phyloP scores from a whole-genome alignment of 108 stramenopile species.

The Stephanodiscus minutulus region DNA sequence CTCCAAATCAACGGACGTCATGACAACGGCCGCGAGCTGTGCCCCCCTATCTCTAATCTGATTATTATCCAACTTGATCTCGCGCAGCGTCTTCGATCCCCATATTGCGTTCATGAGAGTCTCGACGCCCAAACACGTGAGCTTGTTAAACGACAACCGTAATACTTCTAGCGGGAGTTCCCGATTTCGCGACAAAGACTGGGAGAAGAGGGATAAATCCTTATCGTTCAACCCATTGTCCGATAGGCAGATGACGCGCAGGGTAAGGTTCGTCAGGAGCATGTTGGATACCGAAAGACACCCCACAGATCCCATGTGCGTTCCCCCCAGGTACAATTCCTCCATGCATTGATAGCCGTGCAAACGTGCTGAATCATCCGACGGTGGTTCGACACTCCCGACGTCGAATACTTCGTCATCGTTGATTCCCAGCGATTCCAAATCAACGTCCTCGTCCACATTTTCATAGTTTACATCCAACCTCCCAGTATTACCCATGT shows the following conservation, averaged over 20 bases:
- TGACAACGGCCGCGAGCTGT: slow-evolving; percentile 78
- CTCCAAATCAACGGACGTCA: slow-evolving; percentile 71
- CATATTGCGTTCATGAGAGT: slow-evolving; percentile 87
- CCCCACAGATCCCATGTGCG: slow-evolving; percentile 55
- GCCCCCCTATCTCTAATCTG: slow-evolving; percentile 82
- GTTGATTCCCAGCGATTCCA: slow-evolving; percentile 17
- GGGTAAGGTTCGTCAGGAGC: slow-evolving; percentile 64
- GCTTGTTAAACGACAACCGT: slow-evolving; percentile 70
- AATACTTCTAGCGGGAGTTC: slow-evolving; percentile 64
- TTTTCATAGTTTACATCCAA: slow-evolving; percentile 10
- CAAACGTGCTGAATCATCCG: slow-evolving; percentile 41
- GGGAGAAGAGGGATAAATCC: slow-evolving; percentile 70
- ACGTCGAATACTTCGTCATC: slow-evolving; percentile 26
- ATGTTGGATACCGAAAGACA: slow-evolving; percentile 68
- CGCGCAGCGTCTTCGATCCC: slow-evolving; percentile 74
- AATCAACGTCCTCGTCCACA: slow-evolving; percentile 15
- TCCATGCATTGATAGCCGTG: slow-evolving; percentile 52
- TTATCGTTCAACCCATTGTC: slow-evolving; percentile 68
- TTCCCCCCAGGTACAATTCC: slow-evolving; percentile 61
- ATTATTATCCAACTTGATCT: slow-evolving; percentile 81
- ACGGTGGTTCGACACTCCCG: slow-evolving; percentile 35
- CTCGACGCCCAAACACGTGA: slow-evolving; percentile 78
- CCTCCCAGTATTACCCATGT: neutral
- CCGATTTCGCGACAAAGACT: slow-evolving; percentile 75
- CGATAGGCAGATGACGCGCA: slow-evolving; percentile 60